phyloP scores from a whole-genome alignment of 352 stramenopile species.

The Phytopythium litorale region DNA sequence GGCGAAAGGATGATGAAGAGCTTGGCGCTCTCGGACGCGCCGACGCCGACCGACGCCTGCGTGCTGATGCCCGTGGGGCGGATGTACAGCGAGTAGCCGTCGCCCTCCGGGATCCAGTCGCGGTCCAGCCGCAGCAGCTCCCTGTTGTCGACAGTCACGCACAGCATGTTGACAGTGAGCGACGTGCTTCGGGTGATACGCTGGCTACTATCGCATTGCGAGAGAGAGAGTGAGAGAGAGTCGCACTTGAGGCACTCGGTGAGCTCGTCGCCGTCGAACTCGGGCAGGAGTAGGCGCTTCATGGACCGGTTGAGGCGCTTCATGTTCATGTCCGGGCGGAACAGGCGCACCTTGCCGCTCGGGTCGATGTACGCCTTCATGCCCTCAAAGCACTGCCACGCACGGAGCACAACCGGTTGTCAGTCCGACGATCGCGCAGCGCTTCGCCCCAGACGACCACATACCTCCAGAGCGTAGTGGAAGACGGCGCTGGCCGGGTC shows the following conservation, averaged over 20 bases:
- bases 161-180: not conserved
- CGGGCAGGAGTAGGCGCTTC: constrained; percentile 86
- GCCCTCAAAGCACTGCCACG: constrained; percentile 90
- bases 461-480: constrained; percentile 91
- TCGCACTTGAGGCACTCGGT: constrained; percentile 89
- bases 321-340: constrained; percentile 97
- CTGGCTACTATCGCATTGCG: constrained; percentile 9
- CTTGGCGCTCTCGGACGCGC: constrained; percentile 85
- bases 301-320: constrained; percentile 93
- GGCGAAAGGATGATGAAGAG: constrained; percentile 96
- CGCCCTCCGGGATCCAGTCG: constrained; percentile 93
- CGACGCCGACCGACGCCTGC: constrained; percentile 89
- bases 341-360: constrained; percentile 88
- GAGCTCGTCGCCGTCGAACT: constrained; percentile 90
- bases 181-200: not conserved
- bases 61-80: constrained; percentile 93
- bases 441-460: not conserved
- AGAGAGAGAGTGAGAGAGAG: not conserved
- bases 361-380: constrained; percentile 93
- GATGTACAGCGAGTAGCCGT: constrained; percentile 97
- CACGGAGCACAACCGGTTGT: not conserved
- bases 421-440: not conserved
- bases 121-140: constrained; percentile 80
- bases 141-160: constrained; percentile 1
- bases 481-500: constrained; percentile 90